Base-by-base conservation (phyloP, 2,329 filamentous ascomycete genomes). In the Clarireedia paspali region DNA sequence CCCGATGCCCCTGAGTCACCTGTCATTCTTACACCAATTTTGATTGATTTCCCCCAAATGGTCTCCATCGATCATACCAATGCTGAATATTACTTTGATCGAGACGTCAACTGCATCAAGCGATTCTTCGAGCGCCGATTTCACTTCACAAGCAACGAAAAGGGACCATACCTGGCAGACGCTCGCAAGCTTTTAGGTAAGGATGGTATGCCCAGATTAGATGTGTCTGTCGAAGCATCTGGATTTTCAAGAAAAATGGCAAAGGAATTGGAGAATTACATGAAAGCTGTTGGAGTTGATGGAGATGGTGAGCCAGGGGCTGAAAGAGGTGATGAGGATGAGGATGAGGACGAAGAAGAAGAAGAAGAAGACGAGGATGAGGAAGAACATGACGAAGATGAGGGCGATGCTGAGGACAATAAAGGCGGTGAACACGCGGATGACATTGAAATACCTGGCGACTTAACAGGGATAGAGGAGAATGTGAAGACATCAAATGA, bases 21-120 rank as follows among this genome's bases (percentile, higher is more conserved):
- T 57, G 68, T 88, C 53, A 78, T 71, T 36, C 75, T 95, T 26
- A 83, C 82, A 6, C 94, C 94, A 0, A 82, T 96, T 53, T 75
- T 99, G 47, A 99, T 99, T 66, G 95, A 99, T 74, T 99, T 99
- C 68, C 94, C 94, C 0, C 94, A 99, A 70, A 97, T 96, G 87
- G 84, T 99, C 2, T 97, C 92, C 1, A 90, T 96, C 70, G 90
- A 96, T 64, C 94, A 99, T 68, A 73, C 78, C 38, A 96, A 99
- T 67, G 95, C 94, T 17, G 88, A 96, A 68, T 95, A 91, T 82
- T 97, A 99, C 73, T 99, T 99, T 70, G 89, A 97, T 69, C 85
- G 94, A 61, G 94, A 99, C 66, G 91, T 99, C 14, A 84, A 89
- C 60, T 99, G 95, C 72, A 87, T 99, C 66, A 97, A 96, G 74